Percentiles rank a stretch among this genome's conserved stretches.
Conservation (phyloP, 805 yeast species). For the Candida mattraensis region DNA sequence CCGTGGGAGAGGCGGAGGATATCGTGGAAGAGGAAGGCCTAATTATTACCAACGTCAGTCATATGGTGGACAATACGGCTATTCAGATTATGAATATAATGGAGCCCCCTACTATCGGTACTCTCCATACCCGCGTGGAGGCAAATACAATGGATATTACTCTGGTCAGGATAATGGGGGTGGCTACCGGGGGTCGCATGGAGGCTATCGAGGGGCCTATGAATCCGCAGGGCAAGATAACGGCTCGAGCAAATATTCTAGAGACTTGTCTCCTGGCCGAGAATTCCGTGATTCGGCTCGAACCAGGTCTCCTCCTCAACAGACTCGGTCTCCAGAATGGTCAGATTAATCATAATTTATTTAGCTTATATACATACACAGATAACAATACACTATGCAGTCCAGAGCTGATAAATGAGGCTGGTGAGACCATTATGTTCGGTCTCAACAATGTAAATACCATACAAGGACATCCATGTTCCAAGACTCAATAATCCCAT, state of each 20-base stretch:
- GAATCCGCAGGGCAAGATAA: too few relatives aligned
- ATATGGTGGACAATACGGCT: too few relatives aligned
- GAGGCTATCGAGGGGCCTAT: too few relatives aligned
- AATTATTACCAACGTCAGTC: too few relatives aligned
- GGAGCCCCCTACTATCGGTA: slow-evolving; percentile 6
- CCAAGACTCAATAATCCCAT: slow-evolving; percentile 70
- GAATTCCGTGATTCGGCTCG: slow-evolving; percentile 11
- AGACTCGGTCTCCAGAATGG: slow-evolving; percentile 23
- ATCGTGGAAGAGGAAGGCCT: slow-evolving; percentile 5
- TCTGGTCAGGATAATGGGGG: too few relatives aligned
- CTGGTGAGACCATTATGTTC: slow-evolving; percentile 77
- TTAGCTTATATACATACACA: too few relatives aligned
- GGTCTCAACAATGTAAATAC: slow-evolving; percentile 80
- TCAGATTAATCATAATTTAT: slow-evolving; percentile 14
- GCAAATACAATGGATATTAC: slow-evolving; percentile 2
- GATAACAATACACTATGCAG: slow-evolving; percentile 15
- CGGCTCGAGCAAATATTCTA: slow-evolving; percentile 15
- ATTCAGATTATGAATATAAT: too few relatives aligned
- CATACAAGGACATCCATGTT: slow-evolving; percentile 67
- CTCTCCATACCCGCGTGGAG: slow-evolving; percentile 8
- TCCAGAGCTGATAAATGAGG: slow-evolving; percentile 64
- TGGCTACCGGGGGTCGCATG: slow-evolving; percentile 3
- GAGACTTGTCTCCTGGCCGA: slow-evolving; percentile 24
- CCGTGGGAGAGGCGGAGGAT: slow-evolving; percentile 17
- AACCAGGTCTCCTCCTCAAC: slow-evolving; percentile 17